Evolutionary conservation across 2,329 filamentous ascomycete species (phyloP).

Genomic region (Teratosphaeria zuluensis): DNA sequence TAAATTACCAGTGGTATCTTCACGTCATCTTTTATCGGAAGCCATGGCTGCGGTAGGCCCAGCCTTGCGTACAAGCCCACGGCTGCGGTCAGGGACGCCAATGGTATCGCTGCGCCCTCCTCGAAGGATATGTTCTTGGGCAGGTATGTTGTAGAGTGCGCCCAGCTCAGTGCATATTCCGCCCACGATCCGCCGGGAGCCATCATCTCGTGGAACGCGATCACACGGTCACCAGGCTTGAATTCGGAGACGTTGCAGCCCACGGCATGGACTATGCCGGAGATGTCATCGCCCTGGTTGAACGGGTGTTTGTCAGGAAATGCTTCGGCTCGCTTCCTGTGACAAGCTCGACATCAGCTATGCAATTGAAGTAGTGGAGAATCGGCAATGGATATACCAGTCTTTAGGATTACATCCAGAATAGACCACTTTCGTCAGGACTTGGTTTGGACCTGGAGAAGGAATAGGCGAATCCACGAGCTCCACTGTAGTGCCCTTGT

Average conservation of each 20-base stretch:
- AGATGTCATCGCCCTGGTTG: constrained; percentile 28
- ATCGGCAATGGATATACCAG: constrained; percentile 8
- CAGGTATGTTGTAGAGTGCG: constrained; percentile 48
- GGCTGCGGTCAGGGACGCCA: constrained; percentile 38
- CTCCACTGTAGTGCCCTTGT: constrained; percentile 25
- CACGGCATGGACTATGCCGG: constrained; percentile 42
- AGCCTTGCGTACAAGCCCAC: constrained; percentile 36
- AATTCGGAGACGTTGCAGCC: constrained; percentile 49
- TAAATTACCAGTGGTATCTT: constrained; percentile 34
- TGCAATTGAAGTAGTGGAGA: not conserved
- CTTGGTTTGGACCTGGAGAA: constrained; percentile 23
- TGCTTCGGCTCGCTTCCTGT: constrained; percentile 7
- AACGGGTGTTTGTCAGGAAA: constrained; percentile 8
- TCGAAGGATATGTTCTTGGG: constrained; percentile 37
- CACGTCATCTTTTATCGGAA: constrained; percentile 11
- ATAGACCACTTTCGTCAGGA: constrained; percentile 24
- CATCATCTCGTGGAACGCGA: constrained; percentile 46
- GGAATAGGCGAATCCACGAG: constrained; percentile 35
- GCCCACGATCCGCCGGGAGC: constrained; percentile 46
- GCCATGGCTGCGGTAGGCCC: constrained; percentile 33
- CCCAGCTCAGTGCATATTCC: constrained; percentile 50
- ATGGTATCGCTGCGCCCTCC: constrained; percentile 37
- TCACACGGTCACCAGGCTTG: constrained; percentile 47
- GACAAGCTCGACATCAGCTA: not conserved
- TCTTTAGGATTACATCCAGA: constrained; percentile 25